Conservation (phyloP, 2,329 filamentous ascomycete genomes). For the Aspergillus ruber region DNA sequence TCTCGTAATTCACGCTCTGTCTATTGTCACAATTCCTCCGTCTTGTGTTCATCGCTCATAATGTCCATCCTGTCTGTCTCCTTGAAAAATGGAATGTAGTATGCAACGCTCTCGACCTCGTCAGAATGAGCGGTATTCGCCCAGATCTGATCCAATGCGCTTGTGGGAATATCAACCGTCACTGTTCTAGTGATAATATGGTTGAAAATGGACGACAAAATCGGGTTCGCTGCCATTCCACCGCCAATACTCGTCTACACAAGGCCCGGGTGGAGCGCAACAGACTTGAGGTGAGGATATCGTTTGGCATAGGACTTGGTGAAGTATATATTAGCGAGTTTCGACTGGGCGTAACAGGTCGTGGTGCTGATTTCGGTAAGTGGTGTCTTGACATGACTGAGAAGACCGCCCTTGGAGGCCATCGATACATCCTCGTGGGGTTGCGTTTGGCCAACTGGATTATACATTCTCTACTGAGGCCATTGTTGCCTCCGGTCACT, state of each 20-base stretch:
- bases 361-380: conserved; percentile 4
- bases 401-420: conserved; percentile 13
- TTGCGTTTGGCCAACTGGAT: conserved; percentile 4
- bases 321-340: conserved; percentile 14
- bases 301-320: conserved; percentile 7
- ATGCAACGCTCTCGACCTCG: neutral
- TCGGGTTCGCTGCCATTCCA: neutral
- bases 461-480: conserved; percentile 43
- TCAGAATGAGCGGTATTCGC: neutral
- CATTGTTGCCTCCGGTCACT: conserved; percentile 44
- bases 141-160: neutral
- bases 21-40: conserved; percentile 14
- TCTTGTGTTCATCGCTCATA: neutral
- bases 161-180: neutral
- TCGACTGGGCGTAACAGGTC: conserved; percentile 11
- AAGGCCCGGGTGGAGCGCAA: conserved; percentile 6
- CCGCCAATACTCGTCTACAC: conserved; percentile 3
- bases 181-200: neutral
- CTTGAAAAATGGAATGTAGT: neutral
- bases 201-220: neutral
- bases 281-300: conserved; percentile 1
- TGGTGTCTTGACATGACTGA: conserved; percentile 11
- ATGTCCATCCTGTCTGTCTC: neutral
- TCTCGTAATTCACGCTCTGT: neutral
- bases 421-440: conserved; percentile 5